Evolutionary conservation across 768 basidiomycete species (phyloP).

Genomic region (Hirschioporus abietinus): DNA sequence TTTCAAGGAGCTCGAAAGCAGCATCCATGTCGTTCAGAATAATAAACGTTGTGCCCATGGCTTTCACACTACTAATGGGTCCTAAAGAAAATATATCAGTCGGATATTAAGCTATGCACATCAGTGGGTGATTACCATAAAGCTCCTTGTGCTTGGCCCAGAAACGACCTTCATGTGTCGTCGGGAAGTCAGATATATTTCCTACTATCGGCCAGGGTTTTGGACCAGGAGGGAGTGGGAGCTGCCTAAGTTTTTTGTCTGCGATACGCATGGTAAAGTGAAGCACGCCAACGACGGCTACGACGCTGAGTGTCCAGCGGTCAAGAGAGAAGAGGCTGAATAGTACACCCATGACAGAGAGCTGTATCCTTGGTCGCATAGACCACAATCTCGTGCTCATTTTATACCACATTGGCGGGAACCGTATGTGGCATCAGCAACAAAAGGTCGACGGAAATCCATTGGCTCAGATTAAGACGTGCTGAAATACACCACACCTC

Average conservation of each 20-base stretch:
- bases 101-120: background rate
- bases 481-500: too few relatives aligned
- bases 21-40: slow-evolving; percentile 40
- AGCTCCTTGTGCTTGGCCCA: slow-evolving; percentile 18
- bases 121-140: slow-evolving; percentile 13
- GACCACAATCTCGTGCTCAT: too few relatives aligned
- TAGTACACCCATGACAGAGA: too few relatives aligned
- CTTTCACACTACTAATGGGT: slow-evolving; percentile 41
- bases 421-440: too few relatives aligned
- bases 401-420: too few relatives aligned
- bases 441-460: too few relatives aligned
- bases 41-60: slow-evolving; percentile 39
- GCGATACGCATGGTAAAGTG: too few relatives aligned
- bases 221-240: slow-evolving; percentile 15
- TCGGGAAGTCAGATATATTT: slow-evolving; percentile 13
- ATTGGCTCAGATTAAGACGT: too few relatives aligned
- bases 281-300: too few relatives aligned
- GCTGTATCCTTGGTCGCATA: too few relatives aligned
- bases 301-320: too few relatives aligned
- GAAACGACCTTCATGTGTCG: slow-evolving; percentile 14
- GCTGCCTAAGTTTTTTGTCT: background rate
- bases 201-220: slow-evolving; percentile 9
- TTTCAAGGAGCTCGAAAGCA: slow-evolving; percentile 42
- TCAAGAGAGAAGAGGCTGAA: too few relatives aligned
- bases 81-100: slow-evolving; percentile 21